These are phyloP conservation scores for Fusarium hostae DNA, from an alignment of 2,329 filamentous ascomycete genomes.

Conservation along the genomic window DNA sequence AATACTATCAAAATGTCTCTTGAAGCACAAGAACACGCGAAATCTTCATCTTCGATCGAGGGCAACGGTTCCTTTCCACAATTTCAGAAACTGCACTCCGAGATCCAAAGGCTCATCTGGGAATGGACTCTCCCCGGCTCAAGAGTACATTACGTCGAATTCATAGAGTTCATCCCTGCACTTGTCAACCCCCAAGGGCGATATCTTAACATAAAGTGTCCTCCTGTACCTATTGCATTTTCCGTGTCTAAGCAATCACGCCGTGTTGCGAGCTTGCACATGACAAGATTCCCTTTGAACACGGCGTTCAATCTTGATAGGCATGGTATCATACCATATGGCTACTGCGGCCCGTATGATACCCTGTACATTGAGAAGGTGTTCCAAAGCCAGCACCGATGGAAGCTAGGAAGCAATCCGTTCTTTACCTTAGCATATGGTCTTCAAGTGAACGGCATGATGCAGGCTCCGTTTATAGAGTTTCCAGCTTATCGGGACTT, in stretches of 20 bases:
- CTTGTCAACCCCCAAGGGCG: not conserved
- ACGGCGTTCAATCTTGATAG: not conserved
- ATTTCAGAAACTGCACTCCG: not conserved
- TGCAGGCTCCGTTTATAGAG: not conserved
- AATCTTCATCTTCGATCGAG: fast-evolving
- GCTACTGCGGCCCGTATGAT: not conserved
- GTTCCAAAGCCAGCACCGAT: not conserved
- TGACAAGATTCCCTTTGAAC: not conserved
- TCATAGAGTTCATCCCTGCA: not conserved
- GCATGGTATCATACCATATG: not conserved
- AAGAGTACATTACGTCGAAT: not conserved
- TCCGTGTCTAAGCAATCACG: not conserved
- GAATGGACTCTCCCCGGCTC: not conserved
- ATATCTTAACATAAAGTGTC: not conserved
- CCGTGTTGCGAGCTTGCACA: not conserved
- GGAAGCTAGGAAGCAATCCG: not conserved
- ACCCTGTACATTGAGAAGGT: not conserved
- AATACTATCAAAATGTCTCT: not conserved
- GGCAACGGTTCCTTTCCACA: not conserved
- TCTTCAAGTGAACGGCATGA: not conserved
- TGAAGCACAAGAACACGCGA: not conserved
- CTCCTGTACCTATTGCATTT: not conserved
- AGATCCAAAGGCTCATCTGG: not conserved
- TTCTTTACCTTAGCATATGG: not conserved
- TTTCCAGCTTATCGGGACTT: not conserved